These are phyloP conservation scores for Ceratocystis variospora DNA, from an alignment of 2,329 filamentous ascomycete species.

Conservation along the genomic window DNA sequence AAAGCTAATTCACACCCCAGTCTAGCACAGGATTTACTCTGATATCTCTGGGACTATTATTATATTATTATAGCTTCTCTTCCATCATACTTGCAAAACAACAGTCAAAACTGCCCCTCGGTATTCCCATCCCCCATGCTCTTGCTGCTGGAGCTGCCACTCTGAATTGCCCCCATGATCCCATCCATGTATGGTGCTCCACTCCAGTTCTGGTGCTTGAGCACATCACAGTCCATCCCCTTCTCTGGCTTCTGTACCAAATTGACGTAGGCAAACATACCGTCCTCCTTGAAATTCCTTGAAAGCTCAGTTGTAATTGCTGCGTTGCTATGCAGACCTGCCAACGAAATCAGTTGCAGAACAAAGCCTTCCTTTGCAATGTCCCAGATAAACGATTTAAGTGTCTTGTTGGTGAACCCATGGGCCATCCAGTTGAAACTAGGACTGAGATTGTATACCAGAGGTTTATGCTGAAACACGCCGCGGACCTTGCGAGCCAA, in stretches of 20 bases:
- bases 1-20: no score
- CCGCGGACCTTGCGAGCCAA: slow-evolving; percentile 66
- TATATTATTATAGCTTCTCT: neutral
- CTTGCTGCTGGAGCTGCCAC: slow-evolving; percentile 74
- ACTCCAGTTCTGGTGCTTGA: slow-evolving; percentile 85
- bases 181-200: slow-evolving; percentile 65
- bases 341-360: slow-evolving; percentile 52
- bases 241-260: slow-evolving; percentile 81
- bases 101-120: slow-evolving; percentile 49
- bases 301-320: slow-evolving; percentile 60
- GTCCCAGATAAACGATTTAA: slow-evolving; percentile 94
- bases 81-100: neutral
- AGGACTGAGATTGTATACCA: slow-evolving; percentile 92
- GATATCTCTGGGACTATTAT: no score
- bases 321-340: slow-evolving; percentile 52
- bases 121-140: slow-evolving; percentile 95
- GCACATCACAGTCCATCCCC: slow-evolving; percentile 78
- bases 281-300: slow-evolving; percentile 69
- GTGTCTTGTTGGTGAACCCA: slow-evolving; percentile 67
- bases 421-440: slow-evolving; percentile 99
- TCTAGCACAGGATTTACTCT: no score
- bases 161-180: slow-evolving; percentile 79
- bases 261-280: slow-evolving; percentile 97
- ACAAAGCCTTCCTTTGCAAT: slow-evolving; percentile 76
- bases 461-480: slow-evolving; percentile 61